Percentiles rank a stretch among this genome's conserved stretches.
phyloP scores from a whole-genome alignment of 768 basidiomycete species.

The Leucocoprinus sp. region DNA sequence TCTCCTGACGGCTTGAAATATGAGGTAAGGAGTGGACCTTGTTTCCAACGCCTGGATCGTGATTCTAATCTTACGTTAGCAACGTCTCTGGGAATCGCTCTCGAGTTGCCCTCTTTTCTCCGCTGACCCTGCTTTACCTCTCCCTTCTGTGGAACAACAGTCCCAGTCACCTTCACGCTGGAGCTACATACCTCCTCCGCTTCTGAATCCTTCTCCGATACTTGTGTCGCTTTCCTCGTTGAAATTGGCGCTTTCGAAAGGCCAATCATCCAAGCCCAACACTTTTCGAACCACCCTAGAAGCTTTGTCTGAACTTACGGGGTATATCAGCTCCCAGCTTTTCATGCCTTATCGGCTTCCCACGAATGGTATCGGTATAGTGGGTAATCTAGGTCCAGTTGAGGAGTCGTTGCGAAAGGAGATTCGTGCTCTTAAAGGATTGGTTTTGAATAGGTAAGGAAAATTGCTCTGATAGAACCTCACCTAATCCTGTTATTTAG shows the following conservation, averaged over 20 bases:
- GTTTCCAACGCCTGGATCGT: background rate
- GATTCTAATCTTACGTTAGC: slow-evolving; percentile 14
- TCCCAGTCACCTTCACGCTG: slow-evolving; percentile 22
- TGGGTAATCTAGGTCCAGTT: slow-evolving; percentile 26
- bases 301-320: slow-evolving; percentile 63
- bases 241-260: slow-evolving; percentile 28
- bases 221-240: slow-evolving; percentile 29
- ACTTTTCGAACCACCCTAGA: slow-evolving; percentile 57
- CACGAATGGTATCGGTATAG: slow-evolving; percentile 19
- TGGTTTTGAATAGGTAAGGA: slow-evolving; percentile 63
- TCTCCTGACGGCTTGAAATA: slow-evolving; percentile 41
- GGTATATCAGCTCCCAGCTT: slow-evolving; percentile 69
- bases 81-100: slow-evolving; percentile 58
- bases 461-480: background rate
- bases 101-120: slow-evolving; percentile 43
- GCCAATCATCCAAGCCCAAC: slow-evolving; percentile 22
- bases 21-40: slow-evolving; percentile 36
- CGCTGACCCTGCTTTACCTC: slow-evolving; percentile 20
- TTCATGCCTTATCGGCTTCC: slow-evolving; percentile 43
- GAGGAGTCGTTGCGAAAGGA: slow-evolving; percentile 70
- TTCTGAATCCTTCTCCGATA: slow-evolving; percentile 28
- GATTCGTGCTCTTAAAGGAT: slow-evolving; percentile 69
- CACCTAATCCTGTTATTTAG: slow-evolving; percentile 16
- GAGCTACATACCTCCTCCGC: slow-evolving; percentile 29
- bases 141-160: slow-evolving; percentile 17